Percentiles rank a stretch among this genome's conserved stretches.
These are phyloP conservation scores for Sanghuangporus weigelae DNA, from an alignment of 1,284 basidiomycete genomes.

Conservation along the genomic window DNA sequence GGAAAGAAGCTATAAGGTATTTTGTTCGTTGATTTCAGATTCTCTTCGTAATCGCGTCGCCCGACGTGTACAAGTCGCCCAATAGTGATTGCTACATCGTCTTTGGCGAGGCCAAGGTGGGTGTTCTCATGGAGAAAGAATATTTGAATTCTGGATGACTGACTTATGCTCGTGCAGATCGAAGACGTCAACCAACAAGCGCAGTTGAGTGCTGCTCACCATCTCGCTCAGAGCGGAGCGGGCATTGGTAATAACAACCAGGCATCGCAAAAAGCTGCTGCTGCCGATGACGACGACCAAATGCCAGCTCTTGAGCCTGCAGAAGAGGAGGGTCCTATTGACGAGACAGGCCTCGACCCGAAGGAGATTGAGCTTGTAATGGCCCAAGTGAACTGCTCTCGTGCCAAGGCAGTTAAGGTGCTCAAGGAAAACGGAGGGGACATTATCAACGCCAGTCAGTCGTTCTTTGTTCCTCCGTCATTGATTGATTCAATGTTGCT, in stretches of 20 bases:
- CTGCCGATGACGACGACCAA: conserved; percentile 57
- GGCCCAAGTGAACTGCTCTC: conserved; percentile 76
- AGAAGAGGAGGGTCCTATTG: conserved; percentile 73
- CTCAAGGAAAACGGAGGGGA: conserved; percentile 89
- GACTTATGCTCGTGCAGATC: conserved; percentile 42
- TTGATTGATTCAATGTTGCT: conserved; percentile 15
- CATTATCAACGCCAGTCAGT: conserved; percentile 91
- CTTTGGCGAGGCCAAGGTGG: conserved; percentile 94
- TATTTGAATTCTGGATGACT: not conserved
- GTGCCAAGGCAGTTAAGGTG: conserved; percentile 84
- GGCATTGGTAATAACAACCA: conserved; percentile 39
- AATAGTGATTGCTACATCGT: conserved; percentile 99
- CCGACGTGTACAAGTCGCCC: conserved; percentile 97
- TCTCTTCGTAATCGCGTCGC: conserved; percentile 88
- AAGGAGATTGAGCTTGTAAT: conserved; percentile 97
- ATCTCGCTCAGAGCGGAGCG: conserved; percentile 57
- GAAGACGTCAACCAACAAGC: conserved; percentile 90
- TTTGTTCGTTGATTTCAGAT: conserved; percentile 44
- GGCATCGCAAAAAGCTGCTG: conserved; percentile 47
- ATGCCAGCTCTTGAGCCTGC: conserved; percentile 77
- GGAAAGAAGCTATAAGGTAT: not conserved
- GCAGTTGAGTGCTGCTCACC: conserved; percentile 81
- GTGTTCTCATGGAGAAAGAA: conserved; percentile 6
- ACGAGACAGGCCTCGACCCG: conserved; percentile 81
- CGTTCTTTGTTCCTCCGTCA: not conserved